phyloP scores from a whole-genome alignment of 2,329 filamentous ascomycete species.

The Emergomyces pasteurianus region DNA sequence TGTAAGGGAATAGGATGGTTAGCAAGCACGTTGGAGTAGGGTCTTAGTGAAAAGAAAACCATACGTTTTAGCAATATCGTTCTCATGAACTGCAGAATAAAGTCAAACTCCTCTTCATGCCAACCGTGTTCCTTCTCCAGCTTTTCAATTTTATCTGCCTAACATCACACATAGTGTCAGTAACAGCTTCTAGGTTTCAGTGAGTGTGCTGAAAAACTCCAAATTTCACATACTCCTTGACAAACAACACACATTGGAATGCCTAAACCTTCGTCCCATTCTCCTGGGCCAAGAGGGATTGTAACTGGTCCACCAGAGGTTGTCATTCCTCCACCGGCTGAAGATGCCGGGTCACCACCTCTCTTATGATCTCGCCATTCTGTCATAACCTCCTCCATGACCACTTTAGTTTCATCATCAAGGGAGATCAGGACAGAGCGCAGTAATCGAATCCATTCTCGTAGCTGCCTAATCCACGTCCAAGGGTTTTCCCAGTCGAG shows the following conservation, averaged over 20 bases:
- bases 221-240: slow-evolving; percentile 57
- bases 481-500: slow-evolving; percentile 93
- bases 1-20: slow-evolving; percentile 23
- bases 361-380: slow-evolving; percentile 67
- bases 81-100: slow-evolving; percentile 82
- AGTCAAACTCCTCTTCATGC: slow-evolving; percentile 95
- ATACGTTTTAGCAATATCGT: slow-evolving; percentile 77
- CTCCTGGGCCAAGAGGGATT: slow-evolving; percentile 71
- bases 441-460: slow-evolving; percentile 79
- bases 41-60: not conserved
- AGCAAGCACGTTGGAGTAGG: not conserved
- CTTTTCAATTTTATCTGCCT: slow-evolving; percentile 81
- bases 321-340: slow-evolving; percentile 40
- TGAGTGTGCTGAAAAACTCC: not conserved
- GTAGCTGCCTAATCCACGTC: slow-evolving; percentile 77
- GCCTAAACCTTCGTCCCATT: slow-evolving; percentile 85
- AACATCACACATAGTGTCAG: slow-evolving; percentile 13
- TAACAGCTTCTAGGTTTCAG: slow-evolving; percentile 1
- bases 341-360: slow-evolving; percentile 47
- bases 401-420: slow-evolving; percentile 62
- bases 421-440: slow-evolving; percentile 63
- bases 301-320: slow-evolving; percentile 54
- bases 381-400: slow-evolving; percentile 76
- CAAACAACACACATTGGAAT: slow-evolving; percentile 89
- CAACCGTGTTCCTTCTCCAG: slow-evolving; percentile 82